phyloP scores from a whole-genome alignment of 129 eudicot genomes.

The Helichrysum umbraculigerum region DNA sequence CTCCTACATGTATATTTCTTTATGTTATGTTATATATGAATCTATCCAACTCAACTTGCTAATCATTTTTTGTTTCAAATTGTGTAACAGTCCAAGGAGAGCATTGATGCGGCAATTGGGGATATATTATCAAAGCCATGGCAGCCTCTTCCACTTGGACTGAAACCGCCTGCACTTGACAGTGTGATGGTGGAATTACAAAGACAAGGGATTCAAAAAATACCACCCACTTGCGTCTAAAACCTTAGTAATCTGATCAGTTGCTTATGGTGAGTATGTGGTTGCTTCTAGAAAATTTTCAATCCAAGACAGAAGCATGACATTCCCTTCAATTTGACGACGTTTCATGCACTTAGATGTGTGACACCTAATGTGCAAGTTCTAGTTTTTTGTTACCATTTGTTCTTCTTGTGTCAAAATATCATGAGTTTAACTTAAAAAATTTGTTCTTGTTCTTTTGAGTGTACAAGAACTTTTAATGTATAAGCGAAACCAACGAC shows the following conservation, averaged over 20 bases:
- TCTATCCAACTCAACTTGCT: neutral
- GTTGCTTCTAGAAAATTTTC: slow-evolving; percentile 40
- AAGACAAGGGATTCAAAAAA: slow-evolving; percentile 72
- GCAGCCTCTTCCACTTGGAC: slow-evolving; percentile 92
- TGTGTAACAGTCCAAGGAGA: slow-evolving; percentile 70
- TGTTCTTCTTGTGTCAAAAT: slow-evolving; percentile 11
- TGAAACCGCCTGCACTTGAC: slow-evolving; percentile 84
- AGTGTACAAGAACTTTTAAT: slow-evolving; percentile 20
- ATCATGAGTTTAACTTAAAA: slow-evolving; percentile 26
- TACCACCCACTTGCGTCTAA: slow-evolving; percentile 61
- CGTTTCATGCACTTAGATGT: slow-evolving; percentile 43
- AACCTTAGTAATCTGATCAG: neutral
- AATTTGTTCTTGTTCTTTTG: slow-evolving; percentile 18
- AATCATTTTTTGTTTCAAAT: neutral
- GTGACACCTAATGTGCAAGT: slow-evolving; percentile 21
- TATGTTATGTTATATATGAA: too few relatives aligned
- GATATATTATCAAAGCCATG: slow-evolving; percentile 83
- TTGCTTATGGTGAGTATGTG: neutral
- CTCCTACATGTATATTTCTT: neutral
- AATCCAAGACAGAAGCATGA: slow-evolving; percentile 21
- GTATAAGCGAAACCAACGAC: slow-evolving; percentile 21
- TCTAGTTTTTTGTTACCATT: slow-evolving; percentile 15
- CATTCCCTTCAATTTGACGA: slow-evolving; percentile 56
- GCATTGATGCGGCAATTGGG: slow-evolving; percentile 85
- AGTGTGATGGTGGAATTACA: slow-evolving; percentile 84